Percentiles rank a stretch among this genome's conserved stretches.
Conservation (phyloP, 139 green algal genomes). For the Pleodorina starrii region DNA sequence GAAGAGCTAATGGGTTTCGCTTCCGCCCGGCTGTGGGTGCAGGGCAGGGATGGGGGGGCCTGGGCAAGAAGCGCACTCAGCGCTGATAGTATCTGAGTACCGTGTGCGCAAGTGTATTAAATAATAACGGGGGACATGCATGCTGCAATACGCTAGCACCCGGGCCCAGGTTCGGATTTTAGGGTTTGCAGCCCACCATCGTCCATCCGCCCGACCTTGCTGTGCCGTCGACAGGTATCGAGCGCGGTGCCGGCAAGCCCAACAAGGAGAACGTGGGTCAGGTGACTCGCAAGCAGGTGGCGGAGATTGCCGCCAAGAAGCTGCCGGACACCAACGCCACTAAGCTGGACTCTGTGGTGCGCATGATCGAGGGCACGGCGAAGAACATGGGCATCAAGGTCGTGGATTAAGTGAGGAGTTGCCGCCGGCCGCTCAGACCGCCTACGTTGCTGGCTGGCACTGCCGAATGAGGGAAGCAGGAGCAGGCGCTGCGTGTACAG, state of each 20-base stretch:
- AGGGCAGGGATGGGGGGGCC: background rate
- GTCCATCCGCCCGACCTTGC: too few relatives aligned
- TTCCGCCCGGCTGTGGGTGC: background rate
- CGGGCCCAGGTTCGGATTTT: background rate
- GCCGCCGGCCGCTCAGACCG: too few relatives aligned
- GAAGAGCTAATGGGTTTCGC: too few relatives aligned
- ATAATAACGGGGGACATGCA: too few relatives aligned
- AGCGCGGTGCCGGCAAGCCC: constrained; percentile 86
- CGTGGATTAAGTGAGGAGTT: constrained; percentile 65
- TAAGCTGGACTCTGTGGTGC: constrained; percentile 90
- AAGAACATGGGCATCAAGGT: constrained; percentile 97
- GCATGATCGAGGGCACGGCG: constrained; percentile 95
- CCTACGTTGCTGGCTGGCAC: too few relatives aligned
- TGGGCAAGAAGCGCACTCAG: too few relatives aligned
- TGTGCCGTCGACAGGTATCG: constrained; percentile 67
- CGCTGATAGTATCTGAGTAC: too few relatives aligned
- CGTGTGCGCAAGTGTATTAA: too few relatives aligned
- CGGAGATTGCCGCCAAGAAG: constrained; percentile 98
- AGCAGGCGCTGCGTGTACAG: too few relatives aligned
- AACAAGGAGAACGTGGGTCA: constrained; percentile 87
- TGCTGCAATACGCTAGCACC: too few relatives aligned
- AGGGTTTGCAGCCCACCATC: too few relatives aligned
- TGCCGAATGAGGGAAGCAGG: too few relatives aligned
- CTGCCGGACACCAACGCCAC: constrained; percentile 97
- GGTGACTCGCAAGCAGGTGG: constrained; percentile 89